Evolutionary conservation across 805 yeast species (phyloP).

Genomic region (Sugiyamaella mastotermitis): DNA sequence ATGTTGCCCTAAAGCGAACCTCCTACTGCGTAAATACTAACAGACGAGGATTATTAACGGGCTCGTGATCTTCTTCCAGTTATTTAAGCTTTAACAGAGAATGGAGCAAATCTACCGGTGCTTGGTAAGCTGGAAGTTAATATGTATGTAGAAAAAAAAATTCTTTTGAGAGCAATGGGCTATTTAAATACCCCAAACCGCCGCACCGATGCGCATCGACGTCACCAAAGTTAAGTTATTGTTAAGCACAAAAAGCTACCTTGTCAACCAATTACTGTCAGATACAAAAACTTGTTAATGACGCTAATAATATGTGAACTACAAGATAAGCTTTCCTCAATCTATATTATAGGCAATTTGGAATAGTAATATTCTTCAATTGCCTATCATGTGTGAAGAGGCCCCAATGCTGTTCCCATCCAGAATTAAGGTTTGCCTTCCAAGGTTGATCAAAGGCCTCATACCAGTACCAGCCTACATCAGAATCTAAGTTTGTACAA

Average conservation of each 20-base stretch:
- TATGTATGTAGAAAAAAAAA: slow-evolving; percentile 8
- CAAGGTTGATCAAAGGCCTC: slow-evolving; percentile 74
- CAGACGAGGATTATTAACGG: slow-evolving; percentile 16
- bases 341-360: too few relatives aligned
- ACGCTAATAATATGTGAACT: too few relatives aligned
- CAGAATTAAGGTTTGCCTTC: slow-evolving; percentile 48
- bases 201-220: too few relatives aligned
- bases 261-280: too few relatives aligned
- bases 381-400: slow-evolving; percentile 45
- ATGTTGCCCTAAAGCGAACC: slow-evolving; percentile 30
- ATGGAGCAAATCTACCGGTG: slow-evolving; percentile 13
- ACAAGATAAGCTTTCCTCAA: too few relatives aligned
- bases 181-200: too few relatives aligned
- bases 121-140: slow-evolving; percentile 24
- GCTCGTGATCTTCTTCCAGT: slow-evolving; percentile 26
- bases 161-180: too few relatives aligned
- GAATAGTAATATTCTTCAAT: slow-evolving; percentile 38
- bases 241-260: too few relatives aligned
- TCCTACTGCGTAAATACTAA: slow-evolving; percentile 6
- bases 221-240: too few relatives aligned
- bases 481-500: slow-evolving; percentile 36
- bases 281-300: too few relatives aligned
- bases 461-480: slow-evolving; percentile 51
- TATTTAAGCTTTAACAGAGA: slow-evolving; percentile 23
- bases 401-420: slow-evolving; percentile 74